A percentile compares a stretch with the other conserved stretches of the same genome.
phyloP scores from a whole-genome alignment of 1,284 basidiomycete species.

The Xerocomus minutiporus region DNA sequence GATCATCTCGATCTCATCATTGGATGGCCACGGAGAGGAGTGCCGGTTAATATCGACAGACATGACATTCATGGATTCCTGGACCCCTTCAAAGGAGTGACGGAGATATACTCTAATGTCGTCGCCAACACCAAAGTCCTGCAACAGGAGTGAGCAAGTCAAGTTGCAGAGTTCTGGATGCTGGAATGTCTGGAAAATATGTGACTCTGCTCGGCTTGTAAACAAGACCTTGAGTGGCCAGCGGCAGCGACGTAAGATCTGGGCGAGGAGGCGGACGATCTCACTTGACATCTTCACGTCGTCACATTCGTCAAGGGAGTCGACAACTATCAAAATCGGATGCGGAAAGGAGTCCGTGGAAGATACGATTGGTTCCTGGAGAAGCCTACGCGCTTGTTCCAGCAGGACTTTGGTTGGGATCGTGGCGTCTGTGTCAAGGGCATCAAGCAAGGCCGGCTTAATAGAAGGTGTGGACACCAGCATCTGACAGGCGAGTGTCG shows the following conservation, averaged over 20 bases:
- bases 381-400: constrained; percentile 18
- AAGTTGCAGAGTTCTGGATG: constrained; percentile 3
- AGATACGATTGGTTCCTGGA: constrained; percentile 13
- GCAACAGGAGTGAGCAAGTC: constrained; percentile 9
- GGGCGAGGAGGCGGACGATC: constrained; percentile 13
- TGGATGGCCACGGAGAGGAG: constrained; percentile 18
- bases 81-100: constrained; percentile 14
- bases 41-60: too few species aligned
- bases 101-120: constrained; percentile 22
- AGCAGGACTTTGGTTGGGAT: constrained; percentile 19
- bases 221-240: constrained; percentile 18
- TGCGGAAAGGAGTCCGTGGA: constrained; percentile 3
- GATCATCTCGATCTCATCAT: constrained; percentile 16
- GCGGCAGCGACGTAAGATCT: constrained; percentile 5
- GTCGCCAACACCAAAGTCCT: constrained; percentile 16
- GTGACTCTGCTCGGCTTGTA: constrained; percentile 19
- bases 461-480: constrained; percentile 15
- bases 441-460: constrained; percentile 5
- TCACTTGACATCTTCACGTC: constrained; percentile 14
- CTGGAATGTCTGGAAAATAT: constrained; percentile 17
- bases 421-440: constrained; percentile 12
- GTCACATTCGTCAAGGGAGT: constrained; percentile 25
- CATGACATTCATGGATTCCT: neutral
- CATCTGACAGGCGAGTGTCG: constrained; percentile 18
- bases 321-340: constrained; percentile 19